phyloP scores from a whole-genome alignment of 2,329 filamentous ascomycete species.

The Alternaria postmessia region DNA sequence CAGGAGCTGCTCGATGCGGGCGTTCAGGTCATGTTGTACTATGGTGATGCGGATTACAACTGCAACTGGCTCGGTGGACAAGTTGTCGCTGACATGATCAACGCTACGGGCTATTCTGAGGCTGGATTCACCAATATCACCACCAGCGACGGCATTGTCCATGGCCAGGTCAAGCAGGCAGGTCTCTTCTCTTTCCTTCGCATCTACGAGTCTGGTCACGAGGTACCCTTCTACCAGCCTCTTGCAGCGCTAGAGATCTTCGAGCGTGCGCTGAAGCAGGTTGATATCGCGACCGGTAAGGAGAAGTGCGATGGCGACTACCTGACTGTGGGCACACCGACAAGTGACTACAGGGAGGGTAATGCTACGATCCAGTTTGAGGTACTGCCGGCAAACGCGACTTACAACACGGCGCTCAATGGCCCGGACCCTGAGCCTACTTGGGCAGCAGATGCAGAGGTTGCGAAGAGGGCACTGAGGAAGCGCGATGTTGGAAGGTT shows the following conservation, averaged over 20 bases:
- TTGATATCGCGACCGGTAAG: conserved; percentile 61
- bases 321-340: conserved; percentile 45
- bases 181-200: conserved; percentile 61
- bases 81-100: conserved; percentile 52
- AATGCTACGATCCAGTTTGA: conserved; percentile 57
- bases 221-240: conserved; percentile 65
- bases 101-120: conserved; percentile 51
- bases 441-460: conserved; percentile 27
- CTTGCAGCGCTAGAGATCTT: conserved; percentile 60
- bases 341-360: conserved; percentile 54
- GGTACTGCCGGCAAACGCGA: conserved; percentile 54
- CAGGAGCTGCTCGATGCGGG: conserved; percentile 50
- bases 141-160: conserved; percentile 56
- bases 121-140: conserved; percentile 60
- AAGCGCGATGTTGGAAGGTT: conserved; percentile 29
- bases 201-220: conserved; percentile 60
- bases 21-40: conserved; percentile 55
- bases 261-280: conserved; percentile 57
- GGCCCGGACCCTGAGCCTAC: conserved; percentile 51
- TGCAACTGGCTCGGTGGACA: conserved; percentile 59
- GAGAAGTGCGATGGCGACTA: conserved; percentile 36
- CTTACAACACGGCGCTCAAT: conserved; percentile 58
- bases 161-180: conserved; percentile 63
- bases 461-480: conserved; percentile 12
- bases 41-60: conserved; percentile 60